Evolutionary conservation across 345 rosid genomes (phyloP).

Genomic region (Populus deltoides): DNA sequence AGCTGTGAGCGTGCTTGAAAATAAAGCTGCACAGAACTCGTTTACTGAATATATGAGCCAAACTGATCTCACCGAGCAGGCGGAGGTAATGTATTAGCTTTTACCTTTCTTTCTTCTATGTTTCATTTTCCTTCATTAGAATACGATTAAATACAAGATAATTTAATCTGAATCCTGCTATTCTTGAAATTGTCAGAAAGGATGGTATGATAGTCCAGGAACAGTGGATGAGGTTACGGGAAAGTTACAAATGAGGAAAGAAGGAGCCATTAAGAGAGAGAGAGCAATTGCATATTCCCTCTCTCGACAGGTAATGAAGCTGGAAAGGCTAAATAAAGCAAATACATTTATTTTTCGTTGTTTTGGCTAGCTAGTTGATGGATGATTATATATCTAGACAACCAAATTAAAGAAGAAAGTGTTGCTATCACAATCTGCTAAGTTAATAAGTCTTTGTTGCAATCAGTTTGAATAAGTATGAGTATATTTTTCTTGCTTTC

Average conservation of each 20-base stretch:
- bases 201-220: constrained; percentile 72
- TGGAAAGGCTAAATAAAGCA: background rate
- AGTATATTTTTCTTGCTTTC: constrained; percentile 15
- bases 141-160: background rate
- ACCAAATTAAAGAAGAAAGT: background rate
- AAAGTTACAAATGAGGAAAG: constrained; percentile 69
- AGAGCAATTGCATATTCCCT: constrained; percentile 74
- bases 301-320: constrained; percentile 61
- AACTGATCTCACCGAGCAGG: constrained; percentile 55
- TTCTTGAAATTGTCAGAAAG: constrained; percentile 39
- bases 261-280: constrained; percentile 86
- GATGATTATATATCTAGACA: background rate
- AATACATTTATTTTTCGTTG: background rate
- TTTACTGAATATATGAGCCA: constrained; percentile 18
- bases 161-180: background rate
- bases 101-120: background rate
- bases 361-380: no score
- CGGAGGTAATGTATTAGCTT: constrained; percentile 49
- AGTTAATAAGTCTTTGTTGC: background rate
- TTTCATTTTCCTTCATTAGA: background rate
- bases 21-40: constrained; percentile 23
- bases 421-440: background rate
- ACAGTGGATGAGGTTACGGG: constrained; percentile 58
- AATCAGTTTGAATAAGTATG: background rate
- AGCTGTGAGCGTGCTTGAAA: constrained; percentile 36